Percentiles rank a stretch among this genome's conserved stretches.
Conservation (phyloP, 2,329 filamentous ascomycete genomes). For the Aspergillus clavatus region DNA sequence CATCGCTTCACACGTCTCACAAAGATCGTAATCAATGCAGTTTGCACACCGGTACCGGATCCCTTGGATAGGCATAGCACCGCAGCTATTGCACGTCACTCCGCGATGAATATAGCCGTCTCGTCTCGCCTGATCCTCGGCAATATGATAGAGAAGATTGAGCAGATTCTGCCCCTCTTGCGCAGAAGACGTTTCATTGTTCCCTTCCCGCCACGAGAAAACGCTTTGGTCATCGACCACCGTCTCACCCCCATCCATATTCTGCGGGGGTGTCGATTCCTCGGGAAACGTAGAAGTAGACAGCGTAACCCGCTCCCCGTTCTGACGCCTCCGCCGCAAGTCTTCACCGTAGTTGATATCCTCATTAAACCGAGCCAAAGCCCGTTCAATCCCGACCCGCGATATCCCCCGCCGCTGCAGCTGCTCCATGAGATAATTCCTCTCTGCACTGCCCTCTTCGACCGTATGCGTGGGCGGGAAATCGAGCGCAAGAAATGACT, state of each 20-base stretch:
- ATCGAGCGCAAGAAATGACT: conserved; percentile 40
- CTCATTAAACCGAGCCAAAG: conserved; percentile 36
- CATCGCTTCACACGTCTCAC: conserved; percentile 77
- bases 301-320: conserved; percentile 36
- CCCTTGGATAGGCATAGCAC: conserved; percentile 81
- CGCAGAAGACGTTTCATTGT: conserved; percentile 38
- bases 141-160: conserved; percentile 82
- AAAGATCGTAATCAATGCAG: conserved; percentile 92
- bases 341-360: conserved; percentile 39
- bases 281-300: conserved; percentile 31
- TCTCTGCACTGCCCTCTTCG: conserved; percentile 29
- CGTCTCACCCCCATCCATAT: conserved; percentile 33
- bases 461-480: conserved; percentile 36
- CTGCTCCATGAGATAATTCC: conserved; percentile 35
- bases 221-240: conserved; percentile 41
- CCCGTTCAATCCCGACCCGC: conserved; percentile 33
- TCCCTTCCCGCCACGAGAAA: conserved; percentile 42
- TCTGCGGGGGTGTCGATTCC: conserved; percentile 19
- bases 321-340: conserved; percentile 34
- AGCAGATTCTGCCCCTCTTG: conserved; percentile 71
- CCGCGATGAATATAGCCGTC: conserved; percentile 90
- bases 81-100: conserved; percentile 86
- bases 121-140: conserved; percentile 81
- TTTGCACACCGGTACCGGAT: conserved; percentile 93
- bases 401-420: conserved; percentile 38